phyloP scores from a whole-genome alignment of 2,329 filamentous ascomycete species.

The Kalmusia sp. region DNA sequence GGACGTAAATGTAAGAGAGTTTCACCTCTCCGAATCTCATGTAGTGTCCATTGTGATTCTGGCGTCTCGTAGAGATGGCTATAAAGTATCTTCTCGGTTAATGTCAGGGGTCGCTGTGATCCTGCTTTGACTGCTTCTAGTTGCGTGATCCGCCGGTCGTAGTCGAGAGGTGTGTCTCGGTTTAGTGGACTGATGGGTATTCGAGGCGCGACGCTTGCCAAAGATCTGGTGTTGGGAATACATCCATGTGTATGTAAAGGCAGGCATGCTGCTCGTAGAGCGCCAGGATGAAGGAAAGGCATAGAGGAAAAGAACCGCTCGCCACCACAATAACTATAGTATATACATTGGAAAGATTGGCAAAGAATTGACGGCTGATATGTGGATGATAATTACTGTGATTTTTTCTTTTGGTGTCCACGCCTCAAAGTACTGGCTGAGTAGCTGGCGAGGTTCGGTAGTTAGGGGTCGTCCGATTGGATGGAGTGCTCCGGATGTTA shows the following conservation, averaged over 20 bases:
- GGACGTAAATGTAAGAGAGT: constrained; percentile 48
- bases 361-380: too few species aligned
- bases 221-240: neutral
- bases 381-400: too few species aligned
- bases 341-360: too few species aligned
- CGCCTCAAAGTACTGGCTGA: too few species aligned
- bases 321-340: too few species aligned
- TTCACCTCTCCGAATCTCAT: constrained; percentile 46
- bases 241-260: neutral
- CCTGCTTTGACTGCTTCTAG: constrained; percentile 16
- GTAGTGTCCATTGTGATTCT: constrained; percentile 16
- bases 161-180: constrained; percentile 13
- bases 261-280: neutral
- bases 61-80: constrained; percentile 43
- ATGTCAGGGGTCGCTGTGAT: constrained; percentile 36
- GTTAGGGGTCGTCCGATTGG: neutral
- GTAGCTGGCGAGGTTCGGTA: neutral
- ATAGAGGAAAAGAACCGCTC: too few species aligned
- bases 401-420: too few species aligned
- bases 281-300: too few species aligned
- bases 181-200: constrained; percentile 21
- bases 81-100: constrained; percentile 51
- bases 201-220: constrained; percentile 14
- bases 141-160: constrained; percentile 16
- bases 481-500: neutral